phyloP scores from a whole-genome alignment of 768 basidiomycete genomes.

The Suillus spraguei region DNA sequence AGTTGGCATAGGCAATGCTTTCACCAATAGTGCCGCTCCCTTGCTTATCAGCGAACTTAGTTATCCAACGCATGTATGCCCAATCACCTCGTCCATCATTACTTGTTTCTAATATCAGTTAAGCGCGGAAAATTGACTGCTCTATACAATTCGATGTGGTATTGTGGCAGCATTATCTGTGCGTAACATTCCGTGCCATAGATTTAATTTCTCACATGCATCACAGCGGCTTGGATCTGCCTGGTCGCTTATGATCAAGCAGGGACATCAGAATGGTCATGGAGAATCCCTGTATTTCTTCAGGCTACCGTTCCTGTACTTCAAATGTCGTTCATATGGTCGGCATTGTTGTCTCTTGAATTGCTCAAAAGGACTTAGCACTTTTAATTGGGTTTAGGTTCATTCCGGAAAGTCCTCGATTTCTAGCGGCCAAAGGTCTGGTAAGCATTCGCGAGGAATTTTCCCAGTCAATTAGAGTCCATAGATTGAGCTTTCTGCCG shows the following conservation, averaged over 20 bases:
- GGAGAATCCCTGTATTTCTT: conserved; percentile 66
- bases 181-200: conserved; percentile 8
- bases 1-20: conserved; percentile 68
- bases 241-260: conserved; percentile 44
- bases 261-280: conserved; percentile 51
- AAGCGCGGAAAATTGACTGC: conserved; percentile 60
- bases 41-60: conserved; percentile 66
- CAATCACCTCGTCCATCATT: not conserved
- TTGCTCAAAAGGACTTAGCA: not conserved
- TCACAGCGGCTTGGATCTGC: conserved; percentile 48
- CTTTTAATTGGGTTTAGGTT: conserved; percentile 42
- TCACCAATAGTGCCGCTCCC: conserved; percentile 64
- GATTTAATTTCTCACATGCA: not conserved
- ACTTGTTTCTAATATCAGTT: not conserved
- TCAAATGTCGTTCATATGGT: conserved; percentile 60
- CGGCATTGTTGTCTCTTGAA: conserved; percentile 14
- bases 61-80: conserved; percentile 67
- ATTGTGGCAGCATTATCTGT: conserved; percentile 67
- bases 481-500: not conserved
- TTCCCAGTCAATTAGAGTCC: not conserved
- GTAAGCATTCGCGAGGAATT: conserved; percentile 34
- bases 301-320: conserved; percentile 61
- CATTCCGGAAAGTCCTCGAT: conserved; percentile 70
- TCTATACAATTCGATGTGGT: conserved; percentile 75
- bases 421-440: conserved; percentile 60